phyloP scores from a whole-genome alignment of 768 basidiomycete genomes.

The Gelatoporia subvermispora region DNA sequence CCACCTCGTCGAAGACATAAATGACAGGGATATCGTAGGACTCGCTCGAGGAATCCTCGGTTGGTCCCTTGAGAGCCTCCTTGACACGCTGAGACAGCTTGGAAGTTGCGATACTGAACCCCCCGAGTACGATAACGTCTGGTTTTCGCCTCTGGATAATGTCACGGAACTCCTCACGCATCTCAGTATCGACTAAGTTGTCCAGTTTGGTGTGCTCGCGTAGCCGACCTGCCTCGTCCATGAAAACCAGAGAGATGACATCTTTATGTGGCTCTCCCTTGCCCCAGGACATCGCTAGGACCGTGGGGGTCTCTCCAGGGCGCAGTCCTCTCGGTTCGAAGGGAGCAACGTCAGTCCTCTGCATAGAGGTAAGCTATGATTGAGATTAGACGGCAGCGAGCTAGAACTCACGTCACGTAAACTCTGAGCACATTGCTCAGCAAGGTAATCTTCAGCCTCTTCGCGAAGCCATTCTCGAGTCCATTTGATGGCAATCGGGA shows the following conservation, averaged over 20 bases:
- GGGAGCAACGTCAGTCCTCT: slow-evolving; percentile 85
- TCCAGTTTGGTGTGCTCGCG: slow-evolving; percentile 90
- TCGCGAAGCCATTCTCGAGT: slow-evolving; percentile 82
- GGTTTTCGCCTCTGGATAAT: slow-evolving; percentile 80
- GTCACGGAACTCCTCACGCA: slow-evolving; percentile 71
- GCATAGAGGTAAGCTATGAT: slow-evolving; percentile 12
- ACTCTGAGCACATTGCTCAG: slow-evolving; percentile 57
- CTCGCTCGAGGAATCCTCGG: slow-evolving; percentile 23
- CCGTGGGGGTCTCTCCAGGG: slow-evolving; percentile 66
- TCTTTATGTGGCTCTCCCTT: slow-evolving; percentile 93
- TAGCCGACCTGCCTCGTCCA: slow-evolving; percentile 85
- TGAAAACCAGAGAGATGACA: slow-evolving; percentile 75
- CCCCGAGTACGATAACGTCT: slow-evolving; percentile 84
- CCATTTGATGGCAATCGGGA: slow-evolving; percentile 86
- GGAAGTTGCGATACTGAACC: slow-evolving; percentile 78
- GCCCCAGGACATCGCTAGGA: slow-evolving; percentile 91
- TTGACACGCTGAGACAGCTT: slow-evolving; percentile 65
- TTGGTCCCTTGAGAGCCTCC: slow-evolving; percentile 37
- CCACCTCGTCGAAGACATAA: slow-evolving; percentile 87
- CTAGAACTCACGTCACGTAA: slow-evolving; percentile 68
- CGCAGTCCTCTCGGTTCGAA: slow-evolving; percentile 59
- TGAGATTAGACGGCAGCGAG: no score
- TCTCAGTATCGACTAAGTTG: slow-evolving; percentile 70
- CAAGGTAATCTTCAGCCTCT: slow-evolving; percentile 84
- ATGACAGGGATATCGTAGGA: slow-evolving; percentile 58